phyloP scores from a whole-genome alignment of 1,139 yeast species.

The Scheffersomyces parashehatae region DNA sequence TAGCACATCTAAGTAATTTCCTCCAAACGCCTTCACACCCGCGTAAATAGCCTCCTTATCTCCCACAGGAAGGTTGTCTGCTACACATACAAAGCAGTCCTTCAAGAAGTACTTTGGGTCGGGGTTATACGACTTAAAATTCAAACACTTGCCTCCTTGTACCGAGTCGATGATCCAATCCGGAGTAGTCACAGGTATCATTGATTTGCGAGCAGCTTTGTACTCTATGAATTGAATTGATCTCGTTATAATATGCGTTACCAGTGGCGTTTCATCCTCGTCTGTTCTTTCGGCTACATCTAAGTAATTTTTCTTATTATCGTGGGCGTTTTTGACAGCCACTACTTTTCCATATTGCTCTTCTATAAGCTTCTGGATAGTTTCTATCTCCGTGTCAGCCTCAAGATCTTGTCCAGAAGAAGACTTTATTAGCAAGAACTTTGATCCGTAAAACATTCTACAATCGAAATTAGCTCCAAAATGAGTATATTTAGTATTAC shows the following conservation, averaged over 20 bases:
- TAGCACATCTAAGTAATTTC: slow-evolving; percentile 63
- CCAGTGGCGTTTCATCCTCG: slow-evolving; percentile 7
- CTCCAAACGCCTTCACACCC: slow-evolving; percentile 74
- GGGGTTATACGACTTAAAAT: slow-evolving; percentile 61
- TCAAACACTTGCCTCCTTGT: slow-evolving; percentile 42
- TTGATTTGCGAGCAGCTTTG: slow-evolving; percentile 44
- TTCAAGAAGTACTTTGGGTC: slow-evolving; percentile 67
- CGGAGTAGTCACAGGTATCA: slow-evolving; percentile 71
- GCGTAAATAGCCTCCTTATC: slow-evolving; percentile 68
- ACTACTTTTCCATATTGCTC: slow-evolving; percentile 24
- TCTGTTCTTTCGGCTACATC: slow-evolving; percentile 9
- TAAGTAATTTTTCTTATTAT: slow-evolving; percentile 25
- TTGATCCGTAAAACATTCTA: no score
- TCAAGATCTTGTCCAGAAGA: no score
- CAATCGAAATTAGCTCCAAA: no score
- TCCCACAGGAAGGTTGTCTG: slow-evolving; percentile 56
- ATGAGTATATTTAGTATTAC: no score
- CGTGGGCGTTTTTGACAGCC: slow-evolving; percentile 23
- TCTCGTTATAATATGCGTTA: slow-evolving; percentile 60
- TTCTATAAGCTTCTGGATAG: not conserved
- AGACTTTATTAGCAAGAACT: no score
- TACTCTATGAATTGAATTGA: slow-evolving; percentile 58
- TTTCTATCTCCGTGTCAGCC: not conserved
- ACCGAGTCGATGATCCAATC: slow-evolving; percentile 63
- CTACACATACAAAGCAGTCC: slow-evolving; percentile 60